Base-by-base conservation (phyloP, 1,139 yeast species). In the Blastobotrys aristatus region DNA sequence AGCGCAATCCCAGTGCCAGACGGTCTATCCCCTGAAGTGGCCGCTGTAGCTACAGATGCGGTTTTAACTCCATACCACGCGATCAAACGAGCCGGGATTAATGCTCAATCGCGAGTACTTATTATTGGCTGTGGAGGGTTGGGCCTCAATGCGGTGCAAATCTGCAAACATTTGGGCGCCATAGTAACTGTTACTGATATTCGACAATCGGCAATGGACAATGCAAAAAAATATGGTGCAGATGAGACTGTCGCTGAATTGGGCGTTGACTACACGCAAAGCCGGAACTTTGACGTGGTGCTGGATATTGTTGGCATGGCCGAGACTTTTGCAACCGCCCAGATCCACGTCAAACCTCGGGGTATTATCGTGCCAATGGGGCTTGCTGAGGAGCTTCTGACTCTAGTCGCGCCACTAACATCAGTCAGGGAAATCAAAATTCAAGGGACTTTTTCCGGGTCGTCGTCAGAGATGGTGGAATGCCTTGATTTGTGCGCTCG, bases 21-120 rank as follows among this genome's bases (percentile, higher is more conserved):
- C 8, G 67, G 66, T 2, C 74, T 76, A 2, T 56, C 69, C 16
- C 73, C 67, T 50, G 78, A 65, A 43, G 66, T 62, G 16, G 80
- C 80, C 0, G 79, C 80, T 0, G 74, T 73, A 5, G 67, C 78
- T 13, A 69, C 76, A 3, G 80, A 76, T 55, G 74, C 79, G 1
- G 75, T 75, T 1, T 65, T 76, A 52, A 76, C 80, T 1, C 79
- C 80, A 4, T 74, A 65, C 60, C 79, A 75, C 55, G 77, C 79
- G 4, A 66, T 75, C 42, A 69, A 65, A 47, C 44, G 44, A 53
- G 74, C 72, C 3, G 66, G 60, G 41, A 57, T 60, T 21, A 46
- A 38, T 7, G 75, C 77, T 13, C 62, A 70, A 3, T 52, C 68
- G 10, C 73, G 69, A 52, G 74, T 75, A 3, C 63, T 75, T 44